These are phyloP conservation scores for Chalaropsis ovoidea DNA, from an alignment of 2,329 filamentous ascomycete genomes.

Conservation along the genomic window DNA sequence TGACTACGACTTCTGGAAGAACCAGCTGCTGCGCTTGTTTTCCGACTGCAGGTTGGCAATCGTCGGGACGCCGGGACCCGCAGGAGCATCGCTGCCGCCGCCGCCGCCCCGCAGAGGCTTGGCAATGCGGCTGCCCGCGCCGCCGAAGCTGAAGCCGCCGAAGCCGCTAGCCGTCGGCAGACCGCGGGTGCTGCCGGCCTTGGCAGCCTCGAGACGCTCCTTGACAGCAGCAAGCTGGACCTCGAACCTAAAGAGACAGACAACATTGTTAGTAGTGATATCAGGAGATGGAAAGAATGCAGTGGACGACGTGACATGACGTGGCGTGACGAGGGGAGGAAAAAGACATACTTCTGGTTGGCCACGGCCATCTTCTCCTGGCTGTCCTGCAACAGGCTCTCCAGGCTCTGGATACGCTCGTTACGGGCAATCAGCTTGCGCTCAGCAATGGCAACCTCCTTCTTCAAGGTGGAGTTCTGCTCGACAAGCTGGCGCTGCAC, in stretches of 20 bases:
- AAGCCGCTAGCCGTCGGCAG: constrained; percentile 53
- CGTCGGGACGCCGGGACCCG: constrained; percentile 43
- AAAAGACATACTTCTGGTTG: constrained; percentile 74
- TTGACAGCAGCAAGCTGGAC: constrained; percentile 94
- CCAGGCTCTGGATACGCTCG: constrained; percentile 89
- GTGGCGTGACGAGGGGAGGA: constrained; percentile 21
- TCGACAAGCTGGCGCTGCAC: constrained; percentile 96
- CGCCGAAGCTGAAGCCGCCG: constrained; percentile 61
- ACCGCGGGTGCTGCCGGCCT: constrained; percentile 78
- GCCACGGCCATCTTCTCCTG: constrained; percentile 97
- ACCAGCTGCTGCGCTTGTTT: constrained; percentile 63
- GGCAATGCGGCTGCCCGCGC: constrained; percentile 55
- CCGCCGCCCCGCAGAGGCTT: constrained; percentile 58
- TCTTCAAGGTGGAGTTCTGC: constrained; percentile 94
- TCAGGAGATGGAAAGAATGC: background rate
- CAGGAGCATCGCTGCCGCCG: constrained; percentile 40
- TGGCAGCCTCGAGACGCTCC: constrained; percentile 91
- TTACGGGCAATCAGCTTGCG: constrained; percentile 93
- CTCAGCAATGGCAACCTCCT: constrained; percentile 97
- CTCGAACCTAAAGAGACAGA: constrained; percentile 63
- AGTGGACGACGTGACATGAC: too few relatives aligned
- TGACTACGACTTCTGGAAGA: constrained; percentile 53
- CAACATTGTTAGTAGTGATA: constrained; percentile 15
- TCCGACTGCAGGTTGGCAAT: constrained; percentile 49
- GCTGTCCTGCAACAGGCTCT: constrained; percentile 85